Evolutionary conservation across 768 basidiomycete species (phyloP), one percentile per base, ranked within the genome.

Genomic region (Hypholoma sublateritium): DNA sequence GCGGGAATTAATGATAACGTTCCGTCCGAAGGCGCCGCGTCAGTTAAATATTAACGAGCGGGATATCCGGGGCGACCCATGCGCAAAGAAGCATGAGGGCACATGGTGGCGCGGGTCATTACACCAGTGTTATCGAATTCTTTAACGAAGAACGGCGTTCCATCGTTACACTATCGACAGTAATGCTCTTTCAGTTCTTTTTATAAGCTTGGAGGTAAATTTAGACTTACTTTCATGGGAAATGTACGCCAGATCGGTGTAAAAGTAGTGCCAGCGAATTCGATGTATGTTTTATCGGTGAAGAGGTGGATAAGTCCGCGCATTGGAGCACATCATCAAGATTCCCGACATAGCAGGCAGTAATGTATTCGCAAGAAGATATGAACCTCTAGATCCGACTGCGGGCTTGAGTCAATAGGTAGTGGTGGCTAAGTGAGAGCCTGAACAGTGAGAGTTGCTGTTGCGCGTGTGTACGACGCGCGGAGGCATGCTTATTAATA

Each of bases 1-100:
- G 21, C 17, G n/a, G 25, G n/a, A n/a, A n/a, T n/a, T n/a, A n/a
- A n/a, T n/a, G n/a, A 32, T 14, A 28, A 49, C n/a, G 5, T 35
- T 32, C 6, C 22, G 45, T n/a, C 22, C 44, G 3, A 35, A 36
- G 46, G n/a, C 21, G 24, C 28, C 32, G 11, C 24, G 34, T 28
- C 28, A 7, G 21, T 47, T 55, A 55, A 17, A 34, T 48, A 48
- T 24, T 32, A 19, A 16, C 46, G 1, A 25, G 21, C 44, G 53
- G 46, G 35, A 45, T 12, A 34, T n/a, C 36, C 53, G 35, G 44
- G 5, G 22, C 44, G 44, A 28, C 16, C 28, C 53, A 37, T 24
- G 32, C 34, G 41, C 34, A 25, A 34, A 54, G 53, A 54, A 54
- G 52, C 53, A 36, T n/a, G 21, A 19, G 43, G 34, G 45, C 53